Evolutionary conservation across 768 basidiomycete species (phyloP), one percentile per base, ranked within the genome.

Genomic region (Trametes punicea): DNA sequence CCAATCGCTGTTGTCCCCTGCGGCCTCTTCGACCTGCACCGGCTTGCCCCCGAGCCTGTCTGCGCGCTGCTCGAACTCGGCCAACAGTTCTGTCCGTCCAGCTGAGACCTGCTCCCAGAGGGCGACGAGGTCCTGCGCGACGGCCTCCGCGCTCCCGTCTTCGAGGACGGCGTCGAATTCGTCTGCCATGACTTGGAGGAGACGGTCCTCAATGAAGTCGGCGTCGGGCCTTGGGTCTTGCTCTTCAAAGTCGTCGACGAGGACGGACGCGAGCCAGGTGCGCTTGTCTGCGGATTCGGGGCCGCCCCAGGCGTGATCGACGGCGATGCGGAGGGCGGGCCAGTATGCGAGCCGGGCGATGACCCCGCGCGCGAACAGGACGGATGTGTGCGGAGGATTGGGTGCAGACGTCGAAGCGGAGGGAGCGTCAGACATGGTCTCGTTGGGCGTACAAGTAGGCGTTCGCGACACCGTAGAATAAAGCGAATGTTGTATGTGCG

Each of bases 261-360:
- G 78, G 36, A 81, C 80, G 5, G 87, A 84, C 10, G 89, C 90
- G 16, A 97, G 77, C 90, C 92, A 95, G 20, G 83, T 88, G 42
- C 86, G 83, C 73, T 96, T 97, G 52, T 80, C 74, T 2, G 70
- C 66, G 9, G 81, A 80, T 25, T 83, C 81, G 18, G 87, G 81
- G 3, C 93, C 93, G 25, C 94, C 95, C 93, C 93, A 96, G 60
- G 75, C 73, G 64, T 93, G 82, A 60, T 88, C 83, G 33, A 98
- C 84, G 30, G 94, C 95, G 65, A 96, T 75, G 38, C 87, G 85
- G 25, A 98, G 81, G 2, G 86, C 90, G 41, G 90, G 81, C 95
- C 95, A 98, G 52, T 86, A 74, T 11, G 80, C 78, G 46, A 98
- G 80, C 50, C 93, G 81, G 23, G 93, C 85, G 56, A 96, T 79